A percentile compares a stretch with the other conserved stretches of the same genome.
Evolutionary conservation across 2,329 filamentous ascomycete genomes (phyloP).

Genomic region (Fusarium newnesense): DNA sequence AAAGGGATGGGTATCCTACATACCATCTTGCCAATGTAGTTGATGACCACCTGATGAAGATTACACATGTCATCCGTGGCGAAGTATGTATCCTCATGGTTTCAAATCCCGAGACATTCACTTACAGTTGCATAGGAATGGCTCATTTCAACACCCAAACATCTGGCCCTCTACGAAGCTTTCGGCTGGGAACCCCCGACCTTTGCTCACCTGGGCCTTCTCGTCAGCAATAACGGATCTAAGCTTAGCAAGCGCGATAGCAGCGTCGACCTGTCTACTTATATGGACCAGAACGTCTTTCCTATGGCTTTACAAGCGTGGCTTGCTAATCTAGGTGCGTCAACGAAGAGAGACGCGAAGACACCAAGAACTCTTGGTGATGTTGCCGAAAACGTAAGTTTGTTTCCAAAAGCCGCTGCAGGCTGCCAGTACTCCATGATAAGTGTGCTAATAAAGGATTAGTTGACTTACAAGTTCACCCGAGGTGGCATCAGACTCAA

Average conservation of each 20-base stretch:
- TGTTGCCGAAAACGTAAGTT: slow-evolving; percentile 73
- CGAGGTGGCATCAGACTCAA: slow-evolving; percentile 88
- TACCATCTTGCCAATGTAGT: slow-evolving; percentile 98
- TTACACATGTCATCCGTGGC: slow-evolving; percentile 94
- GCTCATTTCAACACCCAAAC: slow-evolving; percentile 90
- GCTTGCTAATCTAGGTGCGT: slow-evolving; percentile 73
- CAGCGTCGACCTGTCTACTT: slow-evolving; percentile 61
- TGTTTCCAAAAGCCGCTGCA: not conserved
- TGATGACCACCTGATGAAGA: slow-evolving; percentile 94
- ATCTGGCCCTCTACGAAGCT: slow-evolving; percentile 76
- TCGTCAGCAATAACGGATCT: slow-evolving; percentile 73
- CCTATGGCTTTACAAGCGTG: slow-evolving; percentile 76
- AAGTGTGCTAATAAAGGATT: slow-evolving; percentile 37
- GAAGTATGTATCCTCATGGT: slow-evolving; percentile 61
- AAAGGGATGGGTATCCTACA: slow-evolving; percentile 91
- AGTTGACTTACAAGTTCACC: slow-evolving; percentile 90
- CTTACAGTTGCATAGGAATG: slow-evolving; percentile 72
- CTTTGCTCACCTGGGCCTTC: slow-evolving; percentile 84
- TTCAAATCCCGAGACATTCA: not conserved
- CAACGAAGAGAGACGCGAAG: slow-evolving; percentile 42
- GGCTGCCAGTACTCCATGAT: too few species aligned
- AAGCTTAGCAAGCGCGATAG: slow-evolving; percentile 88
- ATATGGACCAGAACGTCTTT: slow-evolving; percentile 57
- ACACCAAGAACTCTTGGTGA: slow-evolving; percentile 66
- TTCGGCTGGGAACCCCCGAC: slow-evolving; percentile 78